Evolutionary conservation across 768 basidiomycete species (phyloP), one percentile per base, ranked within the genome.

Genomic region (Hemileccinum impolitum): DNA sequence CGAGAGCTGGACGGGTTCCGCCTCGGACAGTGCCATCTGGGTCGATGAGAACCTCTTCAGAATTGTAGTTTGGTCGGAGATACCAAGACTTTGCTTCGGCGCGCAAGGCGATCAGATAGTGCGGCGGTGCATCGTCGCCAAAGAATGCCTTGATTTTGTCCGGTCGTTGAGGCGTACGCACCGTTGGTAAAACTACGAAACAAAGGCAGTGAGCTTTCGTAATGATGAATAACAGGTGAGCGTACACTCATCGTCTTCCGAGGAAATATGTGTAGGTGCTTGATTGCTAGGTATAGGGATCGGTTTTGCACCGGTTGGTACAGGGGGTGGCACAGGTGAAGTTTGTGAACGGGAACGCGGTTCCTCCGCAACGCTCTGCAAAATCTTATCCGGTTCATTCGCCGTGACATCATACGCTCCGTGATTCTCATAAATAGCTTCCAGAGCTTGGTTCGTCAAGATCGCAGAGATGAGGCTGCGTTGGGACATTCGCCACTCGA

Each of bases 21-120:
- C 80, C 85, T 39, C 79, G 72, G 40, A 87, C 77, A 31, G 72
- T 70, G 25, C 82, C 81, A 43, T 85, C 83, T 13, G 81, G 80
- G 54, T 81, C 78, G 52, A 85, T 76, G 17, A 82, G 69, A 37
- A 87, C 76, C 37, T 86, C 81, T 8, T 73, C 72, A 8, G 76
- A 71, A 42, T 69, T 71, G 60, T 82, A 82, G 47, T 77, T 78
- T 19, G 76, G 72, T 1, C 75, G 75, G 30, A 88, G 71, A 58
- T 81, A 86, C 78, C 77, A 81, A 13, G 85, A 80, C 52, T 75
- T 72, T 42, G 70, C 50, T 37, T 72, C 71, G 2, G 74, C 71
- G 25, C 68, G 68, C 39, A 72, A 55, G 39, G 65, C 68, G 28
- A 65, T 66, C 39, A 79, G 56, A 53, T 74, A 73, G 42, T 72